Base-by-base conservation (phyloP, 257 asterid species). In the Jaltomata sinuosa region DNA sequence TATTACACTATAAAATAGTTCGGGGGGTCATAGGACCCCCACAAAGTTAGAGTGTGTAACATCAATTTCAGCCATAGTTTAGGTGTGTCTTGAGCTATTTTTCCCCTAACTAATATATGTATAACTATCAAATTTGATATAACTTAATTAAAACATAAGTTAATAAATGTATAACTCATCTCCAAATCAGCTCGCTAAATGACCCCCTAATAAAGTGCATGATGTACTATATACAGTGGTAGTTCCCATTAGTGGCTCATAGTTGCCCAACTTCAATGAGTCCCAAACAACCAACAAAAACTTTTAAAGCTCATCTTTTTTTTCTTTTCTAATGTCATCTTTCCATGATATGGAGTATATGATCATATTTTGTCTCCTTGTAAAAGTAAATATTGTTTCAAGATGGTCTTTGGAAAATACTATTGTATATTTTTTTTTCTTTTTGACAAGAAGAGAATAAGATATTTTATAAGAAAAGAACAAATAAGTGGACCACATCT, bases 211-310 rank as follows among this genome's bases (percentile, higher is more conserved):
- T n/a, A n/a, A 18, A 18, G 7, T 53, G 67, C 7, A 55, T 3
- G 21, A 22, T 14, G n/a, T 64, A 3, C 25, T 65, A 50, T 2
- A 27, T 62, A 62, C 29, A 62, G 57, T 47, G 81, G 81, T 77
- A 77, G 81, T 49, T 77, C 62, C 42, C 81, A 49, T 77, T 77
- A 77, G 81, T 49, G 81, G 81, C 36, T 77, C 81, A 49, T 49
- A 77, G 81, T 77, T 77, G 11, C 45, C 81, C 62, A 47, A 15
- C 45, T 47, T 18, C 49, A 10, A 25, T 49, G 61, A 16, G 27
- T 27, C 27, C 1, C 59, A 29, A 74, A 45, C 47, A 77, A 77
- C 42, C 62, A 27, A 77, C 27, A 47, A 77, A 77, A 47, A 15
- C 27, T 47, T 47, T 22, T 25, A 74, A 74, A 74, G 38, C 40